These are phyloP conservation scores for Alternaria infectoria DNA, from an alignment of 2,329 filamentous ascomycete species.

Conservation along the genomic window DNA sequence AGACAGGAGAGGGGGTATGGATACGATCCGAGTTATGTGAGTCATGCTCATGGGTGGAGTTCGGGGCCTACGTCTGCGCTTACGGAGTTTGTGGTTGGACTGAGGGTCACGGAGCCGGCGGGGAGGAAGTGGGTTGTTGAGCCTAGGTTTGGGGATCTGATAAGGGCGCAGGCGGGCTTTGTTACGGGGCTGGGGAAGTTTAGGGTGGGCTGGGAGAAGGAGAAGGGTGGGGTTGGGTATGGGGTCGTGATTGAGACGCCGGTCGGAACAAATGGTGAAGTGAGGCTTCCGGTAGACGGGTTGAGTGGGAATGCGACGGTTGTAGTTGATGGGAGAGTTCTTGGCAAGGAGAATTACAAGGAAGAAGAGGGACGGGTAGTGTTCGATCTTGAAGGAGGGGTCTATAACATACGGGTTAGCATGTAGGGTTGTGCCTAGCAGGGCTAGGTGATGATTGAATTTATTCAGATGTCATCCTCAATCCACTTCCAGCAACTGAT, in stretches of 20 bases:
- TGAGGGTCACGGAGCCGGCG: conserved; percentile 8
- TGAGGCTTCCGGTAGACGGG: not conserved
- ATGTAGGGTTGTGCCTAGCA: not conserved
- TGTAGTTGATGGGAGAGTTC: not conserved
- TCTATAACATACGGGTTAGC: not conserved
- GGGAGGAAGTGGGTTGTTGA: conserved; percentile 34
- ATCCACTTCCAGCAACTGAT: conserved; percentile 57
- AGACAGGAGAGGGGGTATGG: conserved; percentile 39
- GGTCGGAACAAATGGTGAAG: not conserved
- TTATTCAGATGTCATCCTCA: conserved; percentile 8
- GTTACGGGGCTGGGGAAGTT: conserved; percentile 21
- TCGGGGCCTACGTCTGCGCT: conserved; percentile 30
- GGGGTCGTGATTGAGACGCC: not conserved
- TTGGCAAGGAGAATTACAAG: not conserved
- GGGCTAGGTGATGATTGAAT: not conserved
- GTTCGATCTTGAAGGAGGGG: not conserved
- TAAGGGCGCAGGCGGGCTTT: conserved; percentile 23
- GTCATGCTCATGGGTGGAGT: conserved; percentile 47
- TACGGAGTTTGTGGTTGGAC: conserved; percentile 12
- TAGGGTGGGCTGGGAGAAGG: conserved; percentile 3
- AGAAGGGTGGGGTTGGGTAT: not conserved
- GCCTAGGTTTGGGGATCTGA: conserved; percentile 27
- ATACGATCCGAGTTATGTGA: conserved; percentile 42
- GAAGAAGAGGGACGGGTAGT: not conserved
- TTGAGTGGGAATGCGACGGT: not conserved